Percentiles rank a stretch among this genome's conserved stretches.
Evolutionary conservation across 2,329 filamentous ascomycete species (phyloP).

Genomic region (Fusarium camptoceras): DNA sequence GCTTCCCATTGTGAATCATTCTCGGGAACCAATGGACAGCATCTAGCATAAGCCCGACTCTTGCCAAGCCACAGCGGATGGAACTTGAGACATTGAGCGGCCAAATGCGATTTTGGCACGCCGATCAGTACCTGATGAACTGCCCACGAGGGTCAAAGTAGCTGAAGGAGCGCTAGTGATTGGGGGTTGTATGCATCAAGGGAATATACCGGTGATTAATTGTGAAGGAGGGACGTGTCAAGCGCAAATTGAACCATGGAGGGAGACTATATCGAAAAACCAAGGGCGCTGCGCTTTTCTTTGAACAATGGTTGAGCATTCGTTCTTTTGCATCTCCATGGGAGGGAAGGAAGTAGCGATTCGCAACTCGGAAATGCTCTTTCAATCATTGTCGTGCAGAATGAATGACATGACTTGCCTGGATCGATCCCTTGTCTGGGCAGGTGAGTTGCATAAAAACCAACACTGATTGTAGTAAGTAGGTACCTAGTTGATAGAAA

Average conservation of each 20-base stretch:
- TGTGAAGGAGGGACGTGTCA: slow-evolving; percentile 2
- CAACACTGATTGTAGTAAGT: too few species aligned
- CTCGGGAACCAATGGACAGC: slow-evolving; percentile 13
- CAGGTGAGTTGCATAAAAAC: too few species aligned
- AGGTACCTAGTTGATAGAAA: too few species aligned
- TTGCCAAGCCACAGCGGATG: slow-evolving; percentile 31
- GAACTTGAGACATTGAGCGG: slow-evolving; percentile 34
- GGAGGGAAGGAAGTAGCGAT: not conserved
- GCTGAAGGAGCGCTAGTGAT: slow-evolving; percentile 4
- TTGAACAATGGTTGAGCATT: not conserved
- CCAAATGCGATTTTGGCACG: slow-evolving; percentile 32
- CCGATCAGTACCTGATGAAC: slow-evolving; percentile 25
- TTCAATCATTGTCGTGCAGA: not conserved
- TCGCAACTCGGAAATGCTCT: not conserved
- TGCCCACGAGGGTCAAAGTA: slow-evolving; percentile 2
- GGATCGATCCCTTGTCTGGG: not conserved
- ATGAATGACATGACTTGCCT: not conserved
- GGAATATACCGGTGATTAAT: slow-evolving; percentile 8
- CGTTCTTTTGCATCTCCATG: not conserved
- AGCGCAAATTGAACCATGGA: slow-evolving; percentile 22
- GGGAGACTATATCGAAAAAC: not conserved
- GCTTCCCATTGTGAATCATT: slow-evolving; percentile 5
- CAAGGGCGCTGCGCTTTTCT: not conserved
- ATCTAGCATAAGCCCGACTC: slow-evolving; percentile 20
- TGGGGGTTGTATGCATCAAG: not conserved